Base-by-base conservation (phyloP, 768 basidiomycete genomes). In the Tulasnella calospora region DNA sequence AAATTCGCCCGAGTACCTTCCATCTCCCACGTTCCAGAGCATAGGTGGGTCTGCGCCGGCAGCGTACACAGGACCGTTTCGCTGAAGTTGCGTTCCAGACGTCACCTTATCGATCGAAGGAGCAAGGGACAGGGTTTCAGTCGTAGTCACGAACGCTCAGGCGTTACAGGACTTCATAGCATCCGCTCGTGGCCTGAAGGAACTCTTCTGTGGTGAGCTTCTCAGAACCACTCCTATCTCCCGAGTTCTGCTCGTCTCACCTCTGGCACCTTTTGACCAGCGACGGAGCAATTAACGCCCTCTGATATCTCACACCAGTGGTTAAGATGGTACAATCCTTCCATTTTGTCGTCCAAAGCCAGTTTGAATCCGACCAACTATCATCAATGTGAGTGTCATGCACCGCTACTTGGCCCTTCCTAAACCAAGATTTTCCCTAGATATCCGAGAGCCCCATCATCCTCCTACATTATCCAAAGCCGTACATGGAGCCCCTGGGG, bases 401-500 rank as follows among this genome's bases (percentile, higher is more conserved):
- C 15, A 5, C 17, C 19, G 33, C 13, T 7, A 76, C 30, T 33
- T 51, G 17, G 21, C 30, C 1, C 51, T 30, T 9, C 3, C 5
- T 27, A 38, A 74, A 2, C 33, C 4, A 44, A 38, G 8, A 13
- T 30, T 36, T 67, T 67, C 6, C 17, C 30, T 73, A 78, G 78
- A 78, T n/a, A 38, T 78, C 17, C 41, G 78, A 15, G 44, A 36
- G 17, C 72, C 71, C 12, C 44, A 47, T 33, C 12, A 27, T 23
- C 30, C 36, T 12, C 33, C 40, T 7, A 41, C 23, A 13, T 86
- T 94, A 33, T 92, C 92, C 27, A 81, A 85, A 1, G 88, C 91
- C 1, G 85, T 85, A 81, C 91, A 93, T 12, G 93, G 93, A 1
- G 82, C 86, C 61, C 87, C 89, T 23, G 89, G 88, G 9, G 88